Percentiles rank a stretch among this genome's conserved stretches.
Conservation (phyloP, 768 basidiomycete genomes). For the Lactifluus subvellereus region DNA sequence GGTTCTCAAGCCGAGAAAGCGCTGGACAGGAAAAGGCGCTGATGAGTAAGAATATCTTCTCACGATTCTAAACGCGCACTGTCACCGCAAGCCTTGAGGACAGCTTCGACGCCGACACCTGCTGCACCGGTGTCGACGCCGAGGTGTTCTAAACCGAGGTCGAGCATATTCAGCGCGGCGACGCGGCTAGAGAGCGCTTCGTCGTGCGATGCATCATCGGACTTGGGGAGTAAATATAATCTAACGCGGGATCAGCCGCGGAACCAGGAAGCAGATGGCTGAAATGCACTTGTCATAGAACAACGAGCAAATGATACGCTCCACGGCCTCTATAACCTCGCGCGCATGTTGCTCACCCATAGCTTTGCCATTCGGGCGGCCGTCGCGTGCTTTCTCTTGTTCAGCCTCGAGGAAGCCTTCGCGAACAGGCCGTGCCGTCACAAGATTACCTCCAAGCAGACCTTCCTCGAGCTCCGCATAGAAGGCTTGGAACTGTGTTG, state of each 20-base stretch:
- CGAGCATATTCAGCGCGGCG: slow-evolving; percentile 87
- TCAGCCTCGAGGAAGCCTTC: slow-evolving; percentile 24
- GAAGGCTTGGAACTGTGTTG: slow-evolving; percentile 62
- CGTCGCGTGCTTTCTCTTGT: slow-evolving; percentile 19
- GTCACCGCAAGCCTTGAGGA: slow-evolving; percentile 71
- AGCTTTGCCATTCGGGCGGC: slow-evolving; percentile 27
- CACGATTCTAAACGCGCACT: slow-evolving; percentile 38
- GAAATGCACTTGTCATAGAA: slow-evolving; percentile 77
- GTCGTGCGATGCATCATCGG: slow-evolving; percentile 83
- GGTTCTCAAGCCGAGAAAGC: slow-evolving; percentile 45
- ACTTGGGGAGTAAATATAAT: slow-evolving; percentile 67
- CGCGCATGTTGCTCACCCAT: slow-evolving; percentile 37
- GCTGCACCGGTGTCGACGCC: slow-evolving; percentile 68
- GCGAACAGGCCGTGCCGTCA: slow-evolving; percentile 25
- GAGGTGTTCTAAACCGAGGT: slow-evolving; percentile 82
- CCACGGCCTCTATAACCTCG: slow-evolving; percentile 66
- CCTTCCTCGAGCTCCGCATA: slow-evolving; percentile 63
- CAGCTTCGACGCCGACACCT: slow-evolving; percentile 47
- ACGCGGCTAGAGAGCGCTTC: slow-evolving; percentile 84
- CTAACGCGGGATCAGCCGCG: slow-evolving; percentile 36
- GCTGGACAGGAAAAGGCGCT: slow-evolving; percentile 32
- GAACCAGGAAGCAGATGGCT: neutral
- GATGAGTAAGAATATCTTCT: slow-evolving; percentile 17
- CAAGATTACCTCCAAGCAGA: slow-evolving; percentile 40
- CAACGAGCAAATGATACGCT: slow-evolving; percentile 59